Evolutionary conservation across 345 rosid species (phyloP).

Genomic region (Pistacia vera): DNA sequence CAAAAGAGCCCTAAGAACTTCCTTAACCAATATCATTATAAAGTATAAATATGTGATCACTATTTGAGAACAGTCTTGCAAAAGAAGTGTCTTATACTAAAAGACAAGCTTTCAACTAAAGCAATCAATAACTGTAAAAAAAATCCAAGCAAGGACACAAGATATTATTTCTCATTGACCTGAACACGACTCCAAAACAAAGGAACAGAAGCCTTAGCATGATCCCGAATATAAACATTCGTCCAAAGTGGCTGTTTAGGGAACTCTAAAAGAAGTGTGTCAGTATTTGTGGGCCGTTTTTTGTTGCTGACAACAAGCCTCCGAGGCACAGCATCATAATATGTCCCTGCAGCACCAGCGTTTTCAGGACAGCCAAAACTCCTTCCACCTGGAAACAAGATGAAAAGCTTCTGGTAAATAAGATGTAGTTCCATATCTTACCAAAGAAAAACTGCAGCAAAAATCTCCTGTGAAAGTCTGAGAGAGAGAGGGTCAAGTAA

Average conservation of each 20-base stretch:
- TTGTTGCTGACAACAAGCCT: conserved; percentile 57
- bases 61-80: neutral
- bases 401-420: neutral
- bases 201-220: conserved; percentile 73
- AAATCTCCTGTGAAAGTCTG: neutral
- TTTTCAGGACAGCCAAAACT: conserved; percentile 65
- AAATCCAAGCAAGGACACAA: conserved; percentile 12
- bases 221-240: conserved; percentile 50
- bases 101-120: neutral
- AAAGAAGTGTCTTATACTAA: neutral
- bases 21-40: neutral
- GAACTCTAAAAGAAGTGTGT: conserved; percentile 65
- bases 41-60: neutral
- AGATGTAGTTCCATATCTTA: neutral
- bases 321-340: conserved; percentile 76
- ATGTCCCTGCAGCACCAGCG: conserved; percentile 78
- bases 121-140: conserved; percentile 7
- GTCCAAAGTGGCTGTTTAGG: conserved; percentile 78
- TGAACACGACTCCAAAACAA: conserved; percentile 77
- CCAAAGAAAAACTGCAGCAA: neutral
- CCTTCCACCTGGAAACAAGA: conserved; percentile 53
- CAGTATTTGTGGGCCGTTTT: conserved; percentile 65
- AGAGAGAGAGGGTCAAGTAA: neutral
- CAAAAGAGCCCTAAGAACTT: neutral
- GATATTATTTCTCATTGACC: conserved; percentile 37